phyloP scores from a whole-genome alignment of 345 rosid genomes.

The Adansonia digitata region DNA sequence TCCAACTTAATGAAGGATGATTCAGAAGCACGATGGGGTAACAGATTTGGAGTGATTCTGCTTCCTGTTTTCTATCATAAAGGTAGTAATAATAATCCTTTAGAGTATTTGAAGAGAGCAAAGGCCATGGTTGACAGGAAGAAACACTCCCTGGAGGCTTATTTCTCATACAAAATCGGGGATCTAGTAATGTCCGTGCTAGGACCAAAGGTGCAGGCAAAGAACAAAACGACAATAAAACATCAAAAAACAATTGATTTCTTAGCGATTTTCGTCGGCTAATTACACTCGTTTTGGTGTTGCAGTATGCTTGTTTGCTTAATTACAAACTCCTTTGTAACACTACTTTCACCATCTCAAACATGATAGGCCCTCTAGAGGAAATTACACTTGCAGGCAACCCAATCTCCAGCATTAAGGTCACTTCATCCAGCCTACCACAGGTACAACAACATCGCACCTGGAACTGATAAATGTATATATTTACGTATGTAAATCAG shows the following conservation, averaged over 20 bases:
- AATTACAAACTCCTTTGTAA: slow-evolving; percentile 48
- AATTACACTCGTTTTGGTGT: not conserved
- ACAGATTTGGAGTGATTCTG: slow-evolving; percentile 47
- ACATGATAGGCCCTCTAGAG: slow-evolving; percentile 49
- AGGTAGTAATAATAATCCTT: slow-evolving; percentile 22
- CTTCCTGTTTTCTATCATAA: slow-evolving; percentile 40
- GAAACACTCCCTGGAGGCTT: slow-evolving; percentile 45
- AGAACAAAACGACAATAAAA: not conserved
- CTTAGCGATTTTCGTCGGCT: no score
- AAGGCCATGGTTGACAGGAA: slow-evolving; percentile 47
- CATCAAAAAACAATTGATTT: not conserved
- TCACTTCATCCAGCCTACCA: slow-evolving; percentile 34
- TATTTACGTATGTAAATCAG: not conserved
- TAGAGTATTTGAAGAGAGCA: slow-evolving; percentile 39
- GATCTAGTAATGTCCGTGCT: slow-evolving; percentile 32
- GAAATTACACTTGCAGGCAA: slow-evolving; percentile 40
- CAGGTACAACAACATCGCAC: slow-evolving; percentile 28
- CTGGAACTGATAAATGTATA: not conserved
- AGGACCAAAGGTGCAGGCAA: slow-evolving; percentile 39
- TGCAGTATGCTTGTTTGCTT: slow-evolving; percentile 41
- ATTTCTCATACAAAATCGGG: slow-evolving; percentile 41
- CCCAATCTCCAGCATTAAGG: slow-evolving; percentile 40
- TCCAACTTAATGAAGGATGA: slow-evolving; percentile 27
- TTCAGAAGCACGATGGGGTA: slow-evolving; percentile 42
- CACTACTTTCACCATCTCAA: slow-evolving; percentile 50